phyloP scores from a whole-genome alignment of 768 basidiomycete species.

The Pluteus cervinus region DNA sequence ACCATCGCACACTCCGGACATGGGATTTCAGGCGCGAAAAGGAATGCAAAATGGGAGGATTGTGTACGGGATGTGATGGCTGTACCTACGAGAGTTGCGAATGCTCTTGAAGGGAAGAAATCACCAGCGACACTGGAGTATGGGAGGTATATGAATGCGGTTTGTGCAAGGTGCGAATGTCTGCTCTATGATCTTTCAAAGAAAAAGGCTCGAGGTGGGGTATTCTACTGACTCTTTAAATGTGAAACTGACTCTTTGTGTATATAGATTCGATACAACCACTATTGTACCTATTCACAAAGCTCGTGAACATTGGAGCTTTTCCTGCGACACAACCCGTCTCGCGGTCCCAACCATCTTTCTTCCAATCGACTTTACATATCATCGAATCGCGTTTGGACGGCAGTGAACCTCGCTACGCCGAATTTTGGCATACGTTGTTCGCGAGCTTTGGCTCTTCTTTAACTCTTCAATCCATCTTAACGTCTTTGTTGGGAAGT shows the following conservation, averaged over 20 bases:
- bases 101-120: slow-evolving; percentile 45
- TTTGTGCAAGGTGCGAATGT: slow-evolving; percentile 48
- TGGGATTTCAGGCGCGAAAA: slow-evolving; percentile 17
- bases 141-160: slow-evolving; percentile 45
- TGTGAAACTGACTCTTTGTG: slow-evolving; percentile 8
- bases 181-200: slow-evolving; percentile 41
- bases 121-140: slow-evolving; percentile 49
- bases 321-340: slow-evolving; percentile 49
- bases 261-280: slow-evolving; percentile 32
- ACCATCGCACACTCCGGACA: slow-evolving; percentile 33
- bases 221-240: slow-evolving; percentile 4
- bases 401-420: slow-evolving; percentile 30
- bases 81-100: slow-evolving; percentile 76
- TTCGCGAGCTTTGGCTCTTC: slow-evolving; percentile 44
- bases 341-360: slow-evolving; percentile 62
- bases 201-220: slow-evolving; percentile 34
- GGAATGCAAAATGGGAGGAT: slow-evolving; percentile 64
- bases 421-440: slow-evolving; percentile 41
- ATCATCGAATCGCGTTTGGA: slow-evolving; percentile 37
- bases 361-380: slow-evolving; percentile 50
- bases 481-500: slow-evolving; percentile 42
- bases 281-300: slow-evolving; percentile 51
- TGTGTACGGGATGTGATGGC: slow-evolving; percentile 57
- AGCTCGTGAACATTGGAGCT: slow-evolving; percentile 62
- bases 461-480: slow-evolving; percentile 47